Evolutionary conservation across 768 basidiomycete species (phyloP).

Genomic region (Leccinum subtestaceum): DNA sequence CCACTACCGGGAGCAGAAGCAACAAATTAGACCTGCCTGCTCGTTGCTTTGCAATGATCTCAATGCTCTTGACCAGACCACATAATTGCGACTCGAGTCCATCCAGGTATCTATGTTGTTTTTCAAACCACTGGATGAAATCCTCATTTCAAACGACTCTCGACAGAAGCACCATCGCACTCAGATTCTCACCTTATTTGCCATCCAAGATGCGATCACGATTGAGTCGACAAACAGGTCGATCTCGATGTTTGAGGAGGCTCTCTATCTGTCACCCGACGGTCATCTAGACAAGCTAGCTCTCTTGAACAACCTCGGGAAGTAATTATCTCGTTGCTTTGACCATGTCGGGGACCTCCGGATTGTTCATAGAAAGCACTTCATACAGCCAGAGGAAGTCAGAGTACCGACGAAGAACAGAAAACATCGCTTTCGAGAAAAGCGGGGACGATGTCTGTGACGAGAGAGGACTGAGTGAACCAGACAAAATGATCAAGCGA

Average conservation of each 20-base stretch:
- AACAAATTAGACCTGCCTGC: conserved; percentile 43
- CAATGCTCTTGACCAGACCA: conserved; percentile 82
- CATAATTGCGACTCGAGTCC: conserved; percentile 87
- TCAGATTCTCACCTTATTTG: conserved; percentile 69
- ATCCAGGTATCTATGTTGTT: conserved; percentile 81
- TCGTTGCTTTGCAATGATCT: conserved; percentile 80
- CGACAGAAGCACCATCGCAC: conserved; percentile 4
- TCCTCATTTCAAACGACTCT: background rate
- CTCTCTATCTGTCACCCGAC: no score
- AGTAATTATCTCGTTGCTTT: no score
- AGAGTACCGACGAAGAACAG: conserved; percentile 94
- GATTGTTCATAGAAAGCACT: conserved; percentile 83
- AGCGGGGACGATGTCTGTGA: conserved; percentile 78
- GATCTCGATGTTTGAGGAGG: no score
- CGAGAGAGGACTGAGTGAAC: background rate
- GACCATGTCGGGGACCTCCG: conserved; percentile 25
- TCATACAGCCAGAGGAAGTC: conserved; percentile 98
- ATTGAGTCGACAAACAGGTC: no score
- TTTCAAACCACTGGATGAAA: conserved; percentile 80
- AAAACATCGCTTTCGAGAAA: conserved; percentile 81
- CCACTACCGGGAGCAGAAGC: background rate
- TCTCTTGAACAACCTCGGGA: conserved; percentile 79
- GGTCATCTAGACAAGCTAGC: no score
- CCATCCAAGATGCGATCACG: no score
- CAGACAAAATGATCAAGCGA: background rate